A percentile compares a stretch with the other conserved stretches of the same genome.
phyloP scores from a whole-genome alignment of 1,284 basidiomycete species.

The Apiotrichum mycotoxinovorans region DNA sequence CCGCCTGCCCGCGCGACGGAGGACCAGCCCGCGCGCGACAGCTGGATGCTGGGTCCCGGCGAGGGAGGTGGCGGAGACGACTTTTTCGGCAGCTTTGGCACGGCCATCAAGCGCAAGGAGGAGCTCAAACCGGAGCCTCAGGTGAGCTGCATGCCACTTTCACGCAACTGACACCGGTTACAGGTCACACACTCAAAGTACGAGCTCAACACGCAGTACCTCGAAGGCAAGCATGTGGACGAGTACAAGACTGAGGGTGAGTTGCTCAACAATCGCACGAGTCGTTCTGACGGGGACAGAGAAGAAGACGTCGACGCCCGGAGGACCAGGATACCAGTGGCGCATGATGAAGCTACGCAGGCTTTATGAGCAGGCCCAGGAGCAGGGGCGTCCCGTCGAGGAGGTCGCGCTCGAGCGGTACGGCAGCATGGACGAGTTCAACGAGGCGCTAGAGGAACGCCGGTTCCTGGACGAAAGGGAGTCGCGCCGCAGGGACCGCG shows the following conservation, averaged over 20 bases:
- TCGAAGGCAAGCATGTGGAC: constrained; percentile 59
- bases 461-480: constrained; percentile 77
- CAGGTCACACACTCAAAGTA: constrained; percentile 47
- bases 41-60: constrained; percentile 78
- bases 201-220: constrained; percentile 77
- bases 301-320: constrained; percentile 61
- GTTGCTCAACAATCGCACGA: neutral
- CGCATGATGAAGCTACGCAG: constrained; percentile 93
- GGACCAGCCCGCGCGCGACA: constrained; percentile 59
- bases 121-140: constrained; percentile 63
- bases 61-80: constrained; percentile 50
- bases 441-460: constrained; percentile 82
- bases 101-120: constrained; percentile 65
- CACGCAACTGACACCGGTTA: neutral
- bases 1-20: constrained; percentile 13
- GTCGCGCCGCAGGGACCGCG: constrained; percentile 51
- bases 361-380: constrained; percentile 83
- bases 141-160: neutral
- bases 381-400: constrained; percentile 70
- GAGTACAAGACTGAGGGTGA: constrained; percentile 57
- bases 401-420: constrained; percentile 86
- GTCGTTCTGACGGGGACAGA: constrained; percentile 10
- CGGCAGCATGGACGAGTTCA: constrained; percentile 75
- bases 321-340: constrained; percentile 91
- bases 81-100: constrained; percentile 81